Evolutionary conservation across 2,329 filamentous ascomycete species (phyloP), one percentile per base, ranked within the genome.

Genomic region (Ophiostoma tasmaniense): DNA sequence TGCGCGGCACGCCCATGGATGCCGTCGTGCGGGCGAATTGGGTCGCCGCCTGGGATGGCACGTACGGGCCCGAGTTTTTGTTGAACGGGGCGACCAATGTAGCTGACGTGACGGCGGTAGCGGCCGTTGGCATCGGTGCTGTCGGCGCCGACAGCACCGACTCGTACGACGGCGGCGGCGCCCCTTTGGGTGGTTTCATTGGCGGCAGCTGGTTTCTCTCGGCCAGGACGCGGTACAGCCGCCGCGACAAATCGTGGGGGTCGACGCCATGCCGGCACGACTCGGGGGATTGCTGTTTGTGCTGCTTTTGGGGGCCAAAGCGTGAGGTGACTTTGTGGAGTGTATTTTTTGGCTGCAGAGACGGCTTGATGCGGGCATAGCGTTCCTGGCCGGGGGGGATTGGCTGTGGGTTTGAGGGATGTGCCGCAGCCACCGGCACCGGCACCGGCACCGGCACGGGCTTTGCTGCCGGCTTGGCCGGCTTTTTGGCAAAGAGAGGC

Each of bases 21-120:
- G 83, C 85, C 0, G 85, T 82, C 0, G 85, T 87, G 61, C 80
- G 77, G 11, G 81, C 77, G 73, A 87, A 88, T 69, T 87, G 84
- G 14, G 80, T 74, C 1, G 85, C 85, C 0, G 85, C 85, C 45
- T 83, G 80, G 67, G 80, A 79, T 17, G 86, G 86, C 1, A 86
- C 76, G 72, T 87, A 82, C 45, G 78, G 82, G 71, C 39, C 71
- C 4, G 62, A 3, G 33, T 22, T 13, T n/a, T 17, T 33, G 25
- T 0, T 22, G 5, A n/a, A 20, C 8, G 52, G 52, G 7, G 52
- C n/a, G 22, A 59, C 52, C 1, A 22, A 17, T 5, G 14, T 28
- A 3, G 52, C 7, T 2, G 52, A 13, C 25, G 7, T 33, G 28
- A 30, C 17, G 6, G 20, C 59, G 2, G 55, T 8, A 28, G 28